Evolutionary conservation across 2,329 filamentous ascomycete genomes (phyloP).

Genomic region (Penicillium sp.): DNA sequence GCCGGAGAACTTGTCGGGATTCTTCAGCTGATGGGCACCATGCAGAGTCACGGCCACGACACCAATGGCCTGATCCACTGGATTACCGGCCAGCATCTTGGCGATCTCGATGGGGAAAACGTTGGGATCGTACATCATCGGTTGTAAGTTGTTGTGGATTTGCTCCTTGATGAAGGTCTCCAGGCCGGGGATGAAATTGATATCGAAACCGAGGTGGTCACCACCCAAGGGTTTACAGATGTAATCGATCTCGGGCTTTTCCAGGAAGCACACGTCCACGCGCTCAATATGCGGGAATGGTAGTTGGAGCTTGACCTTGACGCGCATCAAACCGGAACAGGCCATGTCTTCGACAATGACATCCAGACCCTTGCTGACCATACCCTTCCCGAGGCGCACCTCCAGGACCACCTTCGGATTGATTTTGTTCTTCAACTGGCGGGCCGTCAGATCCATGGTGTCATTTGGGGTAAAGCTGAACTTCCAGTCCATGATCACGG

Average conservation of each 20-base stretch:
- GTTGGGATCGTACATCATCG: constrained; percentile 98
- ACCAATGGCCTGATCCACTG: constrained; percentile 92
- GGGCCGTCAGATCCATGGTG: constrained; percentile 78
- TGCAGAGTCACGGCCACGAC: constrained; percentile 88
- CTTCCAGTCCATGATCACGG: constrained; percentile 99
- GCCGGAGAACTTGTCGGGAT: constrained; percentile 86
- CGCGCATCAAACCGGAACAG: constrained; percentile 89
- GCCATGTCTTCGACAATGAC: constrained; percentile 98
- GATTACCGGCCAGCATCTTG: constrained; percentile 91
- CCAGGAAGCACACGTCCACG: constrained; percentile 90
- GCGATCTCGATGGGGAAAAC: constrained; percentile 98
- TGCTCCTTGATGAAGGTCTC: constrained; percentile 92
- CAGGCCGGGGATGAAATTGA: constrained; percentile 96
- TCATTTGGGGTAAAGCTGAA: constrained; percentile 99
- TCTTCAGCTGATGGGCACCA: constrained; percentile 86
- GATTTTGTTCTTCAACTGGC: constrained; percentile 89
- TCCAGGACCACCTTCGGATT: constrained; percentile 96
- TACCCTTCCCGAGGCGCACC: constrained; percentile 87
- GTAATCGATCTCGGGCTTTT: constrained; percentile 85
- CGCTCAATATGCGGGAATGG: constrained; percentile 93
- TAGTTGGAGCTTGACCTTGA: constrained; percentile 96
- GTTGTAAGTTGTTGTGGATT: constrained; percentile 86
- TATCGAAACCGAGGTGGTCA: constrained; percentile 93
- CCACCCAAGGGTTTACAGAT: constrained; percentile 96
- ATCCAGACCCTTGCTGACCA: constrained; percentile 94